phyloP scores from a whole-genome alignment of 768 basidiomycete genomes.

The Cubamyces sp. region DNA sequence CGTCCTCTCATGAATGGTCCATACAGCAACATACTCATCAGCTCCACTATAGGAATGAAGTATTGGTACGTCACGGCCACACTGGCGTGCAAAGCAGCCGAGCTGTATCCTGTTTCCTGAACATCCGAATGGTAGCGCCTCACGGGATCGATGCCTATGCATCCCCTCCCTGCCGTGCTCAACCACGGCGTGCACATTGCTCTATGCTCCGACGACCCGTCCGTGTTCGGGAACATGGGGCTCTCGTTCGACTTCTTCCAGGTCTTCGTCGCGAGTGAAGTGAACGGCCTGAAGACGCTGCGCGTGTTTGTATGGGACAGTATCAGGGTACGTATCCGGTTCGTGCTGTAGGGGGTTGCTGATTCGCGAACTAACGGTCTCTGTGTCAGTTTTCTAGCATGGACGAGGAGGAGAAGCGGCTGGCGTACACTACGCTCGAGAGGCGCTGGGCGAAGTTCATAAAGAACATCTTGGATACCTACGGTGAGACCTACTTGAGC shows the following conservation, averaged over 20 bases:
- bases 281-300: slow-evolving; percentile 59
- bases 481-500: background rate
- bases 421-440: slow-evolving; percentile 49
- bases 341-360: background rate
- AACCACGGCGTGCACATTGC: slow-evolving; percentile 76
- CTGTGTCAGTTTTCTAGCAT: slow-evolving; percentile 57
- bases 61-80: slow-evolving; percentile 49
- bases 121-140: slow-evolving; percentile 50
- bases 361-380: slow-evolving; percentile 3
- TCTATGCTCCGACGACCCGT: slow-evolving; percentile 76
- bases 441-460: slow-evolving; percentile 52
- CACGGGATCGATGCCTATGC: slow-evolving; percentile 80
- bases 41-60: slow-evolving; percentile 59
- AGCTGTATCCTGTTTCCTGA: too few relatives aligned
- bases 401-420: slow-evolving; percentile 48
- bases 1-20: slow-evolving; percentile 33
- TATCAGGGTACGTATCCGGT: slow-evolving; percentile 48
- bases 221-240: slow-evolving; percentile 78
- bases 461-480: slow-evolving; percentile 34
- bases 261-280: slow-evolving; percentile 34
- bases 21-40: background rate
- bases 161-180: slow-evolving; percentile 71
- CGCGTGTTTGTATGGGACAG: slow-evolving; percentile 69
- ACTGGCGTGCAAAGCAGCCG: too few relatives aligned
- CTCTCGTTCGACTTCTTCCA: slow-evolving; percentile 81